Evolutionary conservation across 148 eudicot species (phyloP), one percentile per base, ranked within the genome.

Genomic region (Nepenthes gracilis): DNA sequence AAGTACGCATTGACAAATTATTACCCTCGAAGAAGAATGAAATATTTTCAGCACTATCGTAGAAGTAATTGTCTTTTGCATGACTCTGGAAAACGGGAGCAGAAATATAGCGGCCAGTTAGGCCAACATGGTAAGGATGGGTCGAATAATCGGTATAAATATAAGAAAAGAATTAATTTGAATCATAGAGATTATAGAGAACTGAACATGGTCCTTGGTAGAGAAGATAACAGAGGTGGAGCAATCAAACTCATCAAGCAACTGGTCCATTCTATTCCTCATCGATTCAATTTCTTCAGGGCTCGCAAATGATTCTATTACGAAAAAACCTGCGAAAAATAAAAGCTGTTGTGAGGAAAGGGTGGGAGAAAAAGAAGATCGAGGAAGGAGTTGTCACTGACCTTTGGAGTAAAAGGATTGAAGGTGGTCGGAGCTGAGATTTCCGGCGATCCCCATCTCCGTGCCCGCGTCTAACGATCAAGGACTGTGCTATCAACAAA

Each of bases 1-100:
- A 45, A 45, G 11, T 23, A 23, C 23, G 23, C 45, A 40, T 40
- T 40, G 57, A 33, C 33, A 15, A 4, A 35, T 13, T 33, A 40
- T 52, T 82, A 93, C 98, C 98, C 78, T 93, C 98, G 57, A 88
- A 93, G 95, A 93, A 93, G 65, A 82, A 93, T 1, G 98, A 93
- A 65, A 93, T 71, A 63, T 86, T 93, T 70, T 93, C 96, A 4
- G 78, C 98, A 62, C 98, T 93, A 12, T 93, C 88, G 47, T 62
- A 93, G 80, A 93, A 93, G 77, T 93, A 88, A 62, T 88, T 65
- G 65, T 77, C 83, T 56, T 80, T 79, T 2, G 95, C 81, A 10
- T 69, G 71, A 78, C 67, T 83, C 98, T 93, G 71, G 48, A 64
- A 65, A 53, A 35, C 7, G 38, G 23, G 35, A 50, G 37, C 33